Conservation (phyloP, 169 alveolate genomes). For the Cryptosporidium meleagridis region DNA sequence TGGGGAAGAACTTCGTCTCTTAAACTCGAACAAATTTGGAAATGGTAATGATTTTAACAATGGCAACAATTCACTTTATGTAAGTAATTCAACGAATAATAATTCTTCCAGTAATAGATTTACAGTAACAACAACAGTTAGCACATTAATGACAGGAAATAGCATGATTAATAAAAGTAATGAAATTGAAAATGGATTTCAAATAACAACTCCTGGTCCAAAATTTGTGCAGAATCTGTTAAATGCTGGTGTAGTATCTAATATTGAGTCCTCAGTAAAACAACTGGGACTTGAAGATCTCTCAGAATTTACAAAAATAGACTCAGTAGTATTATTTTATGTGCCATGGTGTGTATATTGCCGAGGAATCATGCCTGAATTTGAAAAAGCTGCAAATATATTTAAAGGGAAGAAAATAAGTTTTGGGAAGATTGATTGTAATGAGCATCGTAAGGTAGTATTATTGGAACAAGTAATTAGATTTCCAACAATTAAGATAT, state of each 20-base stretch:
- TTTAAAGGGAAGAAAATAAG: slow-evolving; percentile 20
- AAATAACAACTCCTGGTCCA: slow-evolving; percentile 41
- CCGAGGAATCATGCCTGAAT: slow-evolving; percentile 66
- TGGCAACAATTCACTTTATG: neutral
- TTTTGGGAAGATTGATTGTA: slow-evolving; percentile 65
- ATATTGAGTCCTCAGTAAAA: neutral
- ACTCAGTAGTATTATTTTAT: slow-evolving; percentile 58
- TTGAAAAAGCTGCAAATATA: slow-evolving; percentile 55
- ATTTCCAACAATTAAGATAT: slow-evolving; percentile 65
- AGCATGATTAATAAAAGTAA: neutral
- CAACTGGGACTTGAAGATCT: slow-evolving; percentile 48
- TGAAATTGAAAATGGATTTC: neutral
- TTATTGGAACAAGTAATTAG: slow-evolving; percentile 43
- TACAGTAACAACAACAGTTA: too few species aligned
- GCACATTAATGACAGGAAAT: neutral
- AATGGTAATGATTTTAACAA: neutral
- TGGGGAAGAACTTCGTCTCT: slow-evolving; percentile 35
- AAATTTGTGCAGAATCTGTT: neutral
- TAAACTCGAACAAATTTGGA: neutral
- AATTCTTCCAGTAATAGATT: neutral
- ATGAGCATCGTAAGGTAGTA: slow-evolving; percentile 52
- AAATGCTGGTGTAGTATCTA: neutral
- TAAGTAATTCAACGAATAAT: neutral
- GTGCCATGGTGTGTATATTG: slow-evolving; percentile 75
- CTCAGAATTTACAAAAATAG: neutral